phyloP scores from a whole-genome alignment of 129 eudicot genomes.

The Flaveria trinervia region DNA sequence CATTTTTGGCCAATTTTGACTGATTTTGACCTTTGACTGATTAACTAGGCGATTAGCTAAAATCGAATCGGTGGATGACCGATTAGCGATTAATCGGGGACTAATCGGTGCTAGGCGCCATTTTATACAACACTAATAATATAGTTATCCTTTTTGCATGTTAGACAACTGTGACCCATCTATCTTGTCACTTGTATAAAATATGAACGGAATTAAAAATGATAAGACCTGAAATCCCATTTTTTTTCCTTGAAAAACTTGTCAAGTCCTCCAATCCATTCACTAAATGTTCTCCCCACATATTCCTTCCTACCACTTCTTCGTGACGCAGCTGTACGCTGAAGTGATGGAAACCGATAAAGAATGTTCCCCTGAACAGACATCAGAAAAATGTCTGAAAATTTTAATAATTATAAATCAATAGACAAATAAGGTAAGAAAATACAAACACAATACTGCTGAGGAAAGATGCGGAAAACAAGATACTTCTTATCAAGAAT shows the following conservation, averaged over 20 bases:
- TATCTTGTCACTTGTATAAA: not conserved
- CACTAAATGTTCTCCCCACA: constrained; percentile 73
- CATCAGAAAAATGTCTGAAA: not conserved
- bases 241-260: constrained; percentile 74
- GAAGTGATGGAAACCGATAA: constrained; percentile 92
- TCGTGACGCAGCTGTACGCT: constrained; percentile 78
- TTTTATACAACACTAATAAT: too few species aligned
- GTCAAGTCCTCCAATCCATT: constrained; percentile 69
- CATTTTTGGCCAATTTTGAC: too few species aligned
- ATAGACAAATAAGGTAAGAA: not conserved
- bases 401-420: not conserved
- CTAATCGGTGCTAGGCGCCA: too few species aligned
- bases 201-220: constrained; percentile 8
- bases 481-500: too few species aligned
- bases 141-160: not conserved
- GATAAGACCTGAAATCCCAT: constrained; percentile 78
- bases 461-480: not conserved
- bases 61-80: too few species aligned
- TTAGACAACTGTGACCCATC: not conserved
- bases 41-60: too few species aligned
- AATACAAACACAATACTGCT: not conserved
- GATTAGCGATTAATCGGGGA: too few species aligned
- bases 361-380: constrained; percentile 80
- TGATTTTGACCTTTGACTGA: too few species aligned
- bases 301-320: constrained; percentile 75